Evolutionary conservation across 805 yeast species (phyloP).

Genomic region (Sugiyamaella smithiae): DNA sequence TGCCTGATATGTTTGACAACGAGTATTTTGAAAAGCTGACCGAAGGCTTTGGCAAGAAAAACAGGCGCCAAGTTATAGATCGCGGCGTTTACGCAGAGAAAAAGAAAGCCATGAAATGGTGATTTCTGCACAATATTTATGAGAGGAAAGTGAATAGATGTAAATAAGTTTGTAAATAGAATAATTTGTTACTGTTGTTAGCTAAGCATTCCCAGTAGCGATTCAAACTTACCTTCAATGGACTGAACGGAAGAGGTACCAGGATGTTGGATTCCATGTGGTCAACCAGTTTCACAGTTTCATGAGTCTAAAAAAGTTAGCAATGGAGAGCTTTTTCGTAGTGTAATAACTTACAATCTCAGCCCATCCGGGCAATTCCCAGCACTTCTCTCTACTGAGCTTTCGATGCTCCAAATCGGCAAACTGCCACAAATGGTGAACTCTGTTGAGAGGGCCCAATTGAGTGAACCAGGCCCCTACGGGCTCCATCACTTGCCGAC

Average conservation of each 20-base stretch:
- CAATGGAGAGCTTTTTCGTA: background rate
- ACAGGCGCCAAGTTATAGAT: background rate
- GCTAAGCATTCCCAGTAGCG: too few relatives aligned
- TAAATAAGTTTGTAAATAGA: background rate
- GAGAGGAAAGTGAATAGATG: background rate
- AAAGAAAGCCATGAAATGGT: conserved; percentile 7
- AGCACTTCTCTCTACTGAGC: conserved; percentile 40
- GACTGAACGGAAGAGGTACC: conserved; percentile 41
- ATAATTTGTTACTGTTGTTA: conserved; percentile 5
- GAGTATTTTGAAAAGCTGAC: conserved; percentile 17
- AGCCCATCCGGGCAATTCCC: conserved; percentile 47
- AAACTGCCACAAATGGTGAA: conserved; percentile 45
- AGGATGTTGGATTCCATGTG: conserved; percentile 39
- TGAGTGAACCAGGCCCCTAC: conserved; percentile 46
- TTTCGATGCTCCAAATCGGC: conserved; percentile 43
- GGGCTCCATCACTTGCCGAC: conserved; percentile 47
- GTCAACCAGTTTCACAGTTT: conserved; percentile 40
- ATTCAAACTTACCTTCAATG: conserved; percentile 33
- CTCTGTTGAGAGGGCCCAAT: conserved; percentile 40
- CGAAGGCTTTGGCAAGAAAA: conserved; percentile 10
- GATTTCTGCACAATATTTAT: conserved; percentile 3
- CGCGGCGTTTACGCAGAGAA: conserved; percentile 6
- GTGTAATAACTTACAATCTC: conserved; percentile 32
- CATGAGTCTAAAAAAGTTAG: conserved; percentile 31
- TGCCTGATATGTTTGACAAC: conserved; percentile 11